Base-by-base conservation (phyloP, 441 rosid species). In the Euphorbia schlechtendalii region DNA sequence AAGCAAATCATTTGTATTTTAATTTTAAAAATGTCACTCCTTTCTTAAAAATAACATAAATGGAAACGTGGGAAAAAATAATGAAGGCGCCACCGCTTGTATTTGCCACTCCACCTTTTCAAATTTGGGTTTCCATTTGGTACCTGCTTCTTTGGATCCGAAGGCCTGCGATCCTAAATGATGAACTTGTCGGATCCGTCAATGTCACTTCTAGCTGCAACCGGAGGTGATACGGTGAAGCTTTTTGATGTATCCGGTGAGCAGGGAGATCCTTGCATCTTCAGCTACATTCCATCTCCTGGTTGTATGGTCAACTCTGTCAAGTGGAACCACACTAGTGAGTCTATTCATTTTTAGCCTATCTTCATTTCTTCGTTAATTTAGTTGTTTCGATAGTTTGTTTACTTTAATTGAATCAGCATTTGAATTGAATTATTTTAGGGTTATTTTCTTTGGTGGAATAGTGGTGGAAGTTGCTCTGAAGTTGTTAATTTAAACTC, bases 321-420 rank as follows among this genome's bases (percentile, higher is more conserved):
- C 75, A 94, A 86, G 78, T 91, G 96, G 96, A 89, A 89, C 38
- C 98, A 86, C 78, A 91, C 96, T 41, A 89, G 96, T 91, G 65
- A 77, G 86, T 80, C 20, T 15, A 66, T 55, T 72, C 0, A 69
- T 64, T 20, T 6, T 43, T 25, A 46, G 15, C 17, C 25, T 55
- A 61, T 45, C 27, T 41, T n/a, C 25, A 0, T 63, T 11, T n/a
- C 12, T 27, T 20, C 56, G 8, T 40, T 20, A 49, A 11, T 46
- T 40, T 24, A 27, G 12, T 10, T 22, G 8, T 36, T 58, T 41
- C 2, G 52, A 9, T 15, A 59, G 11, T 28, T 63, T 41, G 15
- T 28, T 32, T 41, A 10, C 24, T 45, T 69, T 48, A 4, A 2
- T 32, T 34, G 59, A 53, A 45, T 48, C 49, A 54, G 46, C 49